Conservation (phyloP, 352 stramenopile species). For the Pythium diclinum region DNA sequence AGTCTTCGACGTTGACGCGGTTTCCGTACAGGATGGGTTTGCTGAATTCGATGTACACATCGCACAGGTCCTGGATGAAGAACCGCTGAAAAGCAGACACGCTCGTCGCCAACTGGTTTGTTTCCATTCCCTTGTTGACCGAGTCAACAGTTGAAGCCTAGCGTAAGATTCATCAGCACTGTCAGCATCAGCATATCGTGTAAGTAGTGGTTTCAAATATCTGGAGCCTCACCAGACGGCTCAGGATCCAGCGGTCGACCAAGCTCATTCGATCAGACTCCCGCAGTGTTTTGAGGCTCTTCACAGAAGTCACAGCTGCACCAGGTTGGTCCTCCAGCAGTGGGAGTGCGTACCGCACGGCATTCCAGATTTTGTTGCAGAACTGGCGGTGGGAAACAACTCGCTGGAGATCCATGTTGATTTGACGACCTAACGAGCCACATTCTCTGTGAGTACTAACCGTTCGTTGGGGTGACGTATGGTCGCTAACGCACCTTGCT, state of each 20-base stretch:
- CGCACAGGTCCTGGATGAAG: conserved; percentile 85
- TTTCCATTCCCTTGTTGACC: conserved; percentile 63
- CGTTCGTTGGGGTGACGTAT: not conserved
- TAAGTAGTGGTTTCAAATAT: not conserved
- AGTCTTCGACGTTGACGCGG: conserved; percentile 36
- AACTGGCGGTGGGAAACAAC: conserved; percentile 85
- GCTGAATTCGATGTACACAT: conserved; percentile 89
- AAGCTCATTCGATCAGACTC: conserved; percentile 49
- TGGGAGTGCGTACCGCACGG: conserved; percentile 70
- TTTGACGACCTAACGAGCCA: conserved; percentile 52
- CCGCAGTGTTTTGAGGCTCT: conserved; percentile 1
- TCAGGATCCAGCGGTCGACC: conserved; percentile 83
- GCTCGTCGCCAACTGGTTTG: conserved; percentile 66
- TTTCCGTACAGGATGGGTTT: conserved; percentile 82
- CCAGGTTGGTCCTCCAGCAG: conserved; percentile 36
- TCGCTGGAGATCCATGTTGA: conserved; percentile 87
- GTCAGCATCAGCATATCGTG: not conserved
- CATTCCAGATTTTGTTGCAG: conserved; percentile 91
- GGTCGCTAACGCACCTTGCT: conserved; percentile 49
- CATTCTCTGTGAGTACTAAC: not conserved
- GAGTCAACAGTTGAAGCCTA: conserved; percentile 34
- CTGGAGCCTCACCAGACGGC: conserved; percentile 51
- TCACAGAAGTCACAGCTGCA: not conserved
- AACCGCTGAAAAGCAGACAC: conserved; percentile 74
- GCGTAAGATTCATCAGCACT: not conserved